Evolutionary conservation across 2,329 filamentous ascomycete species (phyloP).

Genomic region (Calycina marina): DNA sequence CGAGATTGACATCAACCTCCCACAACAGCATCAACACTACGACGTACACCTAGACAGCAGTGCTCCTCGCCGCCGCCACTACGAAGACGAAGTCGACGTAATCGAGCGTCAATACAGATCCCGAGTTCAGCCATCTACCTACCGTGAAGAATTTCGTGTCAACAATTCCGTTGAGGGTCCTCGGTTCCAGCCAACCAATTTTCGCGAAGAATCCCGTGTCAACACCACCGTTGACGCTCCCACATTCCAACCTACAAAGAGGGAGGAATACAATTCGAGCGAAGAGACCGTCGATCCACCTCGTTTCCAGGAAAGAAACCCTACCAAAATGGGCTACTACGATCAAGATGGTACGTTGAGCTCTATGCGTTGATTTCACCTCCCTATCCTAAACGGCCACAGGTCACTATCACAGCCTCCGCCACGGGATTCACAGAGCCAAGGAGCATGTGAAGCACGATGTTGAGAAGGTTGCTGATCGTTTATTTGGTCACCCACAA

Average conservation of each 20-base stretch:
- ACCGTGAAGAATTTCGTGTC: conserved; percentile 21
- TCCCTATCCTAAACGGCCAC: conserved; percentile 15
- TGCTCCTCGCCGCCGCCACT: conserved; percentile 21
- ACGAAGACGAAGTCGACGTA: conserved; percentile 35
- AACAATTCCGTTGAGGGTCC: conserved; percentile 48
- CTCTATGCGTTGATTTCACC: conserved; percentile 5
- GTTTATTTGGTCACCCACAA: conserved; percentile 24
- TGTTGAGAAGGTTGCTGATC: conserved; percentile 36
- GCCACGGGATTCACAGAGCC: conserved; percentile 51
- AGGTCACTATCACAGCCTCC: conserved; percentile 61
- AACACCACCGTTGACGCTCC: conserved; percentile 49
- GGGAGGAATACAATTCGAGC: conserved; percentile 11
- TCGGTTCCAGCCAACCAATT: conserved; percentile 25
- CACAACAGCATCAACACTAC: conserved; percentile 8
- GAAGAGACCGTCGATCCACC: conserved; percentile 24
- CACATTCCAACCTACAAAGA: conserved; percentile 23
- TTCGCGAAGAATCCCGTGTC: conserved; percentile 21
- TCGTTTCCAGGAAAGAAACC: conserved; percentile 18
- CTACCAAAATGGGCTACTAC: conserved; percentile 61
- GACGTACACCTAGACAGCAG: conserved; percentile 28
- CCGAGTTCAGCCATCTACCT: conserved; percentile 36
- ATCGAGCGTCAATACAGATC: conserved; percentile 53
- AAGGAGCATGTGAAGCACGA: conserved; percentile 34
- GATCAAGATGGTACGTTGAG: conserved; percentile 43
- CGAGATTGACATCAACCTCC: conserved; percentile 35